Base-by-base conservation (phyloP, 441 rosid genomes). In the Gossypium schwendimanii region DNA sequence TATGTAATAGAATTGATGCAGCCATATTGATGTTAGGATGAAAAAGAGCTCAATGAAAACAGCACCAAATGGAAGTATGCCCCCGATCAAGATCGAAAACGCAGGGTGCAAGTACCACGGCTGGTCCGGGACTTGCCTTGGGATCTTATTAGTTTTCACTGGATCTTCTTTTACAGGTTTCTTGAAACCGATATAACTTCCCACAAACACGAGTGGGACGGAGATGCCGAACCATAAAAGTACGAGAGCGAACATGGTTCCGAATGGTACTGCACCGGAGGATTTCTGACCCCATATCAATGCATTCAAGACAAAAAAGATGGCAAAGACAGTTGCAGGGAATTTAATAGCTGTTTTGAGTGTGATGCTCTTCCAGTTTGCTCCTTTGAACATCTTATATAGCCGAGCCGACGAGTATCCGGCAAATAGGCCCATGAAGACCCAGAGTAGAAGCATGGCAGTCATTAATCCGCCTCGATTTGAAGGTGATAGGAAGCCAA, bases 161-260 rank as follows among this genome's bases (percentile, higher is more conserved):
- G 97, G 97, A 70, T 90, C 91, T 71, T 92, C 91, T 0, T 78
- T 73, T 8, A 87, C 80, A 4, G 96, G 87, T 79, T 87, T 92
- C 83, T 75, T 86, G 72, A 87, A 94, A 50, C 97, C 98, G 2
- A 88, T 55, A 47, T 92, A 92, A 57, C 90, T 76, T 57, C 98
- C 97, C 28, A 91, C 84, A 63, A 89, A 90, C 23, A 88, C 95
- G 0, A 94, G 90, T 2, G 97, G 98, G 33, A 94, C 90, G 1
- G 98, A 92, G 81, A 94, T 94, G 49, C 98, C 97, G 11, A 94
- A 94, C 98, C 98, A 94, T 69, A 94, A 75, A 45, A 85, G 49
- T 2, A 94, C 96, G 2, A 90, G 83, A 15, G 91, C 94, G 65
- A 89, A 90, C 97, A 94, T 94, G 20, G 97, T 92, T 73, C 97